Percentiles rank a stretch among this genome's conserved stretches.
Evolutionary conservation across 805 yeast species (phyloP).

Genomic region (Metschnikowia cerradonensis): DNA sequence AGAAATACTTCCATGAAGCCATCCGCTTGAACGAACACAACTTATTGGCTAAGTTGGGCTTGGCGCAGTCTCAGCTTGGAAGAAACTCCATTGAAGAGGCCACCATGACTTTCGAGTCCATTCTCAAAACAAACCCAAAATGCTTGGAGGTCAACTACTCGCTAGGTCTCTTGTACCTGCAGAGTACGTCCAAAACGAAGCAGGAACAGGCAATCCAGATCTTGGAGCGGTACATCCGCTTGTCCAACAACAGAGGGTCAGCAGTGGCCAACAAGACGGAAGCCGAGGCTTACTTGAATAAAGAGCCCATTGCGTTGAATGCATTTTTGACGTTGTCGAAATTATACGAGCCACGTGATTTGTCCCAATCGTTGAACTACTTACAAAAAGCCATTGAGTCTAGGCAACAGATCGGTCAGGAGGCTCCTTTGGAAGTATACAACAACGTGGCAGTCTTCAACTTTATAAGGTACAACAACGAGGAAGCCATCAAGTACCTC

Average conservation of each 20-base stretch:
- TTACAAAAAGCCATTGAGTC: conserved; percentile 59
- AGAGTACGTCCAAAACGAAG: conserved; percentile 38
- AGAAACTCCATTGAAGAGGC: conserved; percentile 80
- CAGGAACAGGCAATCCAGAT: conserved; percentile 54
- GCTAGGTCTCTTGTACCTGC: conserved; percentile 70
- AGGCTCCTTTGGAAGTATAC: conserved; percentile 54
- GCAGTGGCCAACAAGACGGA: conserved; percentile 22
- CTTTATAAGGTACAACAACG: conserved; percentile 58
- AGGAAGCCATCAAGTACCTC: conserved; percentile 55
- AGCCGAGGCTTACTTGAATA: conserved; percentile 23
- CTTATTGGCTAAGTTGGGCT: conserved; percentile 70
- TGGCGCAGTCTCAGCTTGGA: conserved; percentile 78
- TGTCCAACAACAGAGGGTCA: conserved; percentile 50
- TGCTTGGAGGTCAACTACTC: conserved; percentile 71
- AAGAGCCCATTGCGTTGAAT: conserved; percentile 57
- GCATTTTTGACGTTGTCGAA: conserved; percentile 68
- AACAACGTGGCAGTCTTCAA: conserved; percentile 86
- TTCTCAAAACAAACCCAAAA: conserved; percentile 62
- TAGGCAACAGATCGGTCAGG: conserved; percentile 38
- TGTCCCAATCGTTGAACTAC: conserved; percentile 62
- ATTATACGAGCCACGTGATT: conserved; percentile 63
- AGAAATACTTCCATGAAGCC: conserved; percentile 68
- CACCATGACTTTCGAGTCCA: conserved; percentile 73
- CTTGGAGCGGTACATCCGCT: conserved; percentile 66
- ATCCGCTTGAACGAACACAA: conserved; percentile 61